A percentile compares a stretch with the other conserved stretches of the same genome.
These are phyloP conservation scores for Sporothrix pallida DNA, from an alignment of 2,329 filamentous ascomycete genomes.

Conservation along the genomic window DNA sequence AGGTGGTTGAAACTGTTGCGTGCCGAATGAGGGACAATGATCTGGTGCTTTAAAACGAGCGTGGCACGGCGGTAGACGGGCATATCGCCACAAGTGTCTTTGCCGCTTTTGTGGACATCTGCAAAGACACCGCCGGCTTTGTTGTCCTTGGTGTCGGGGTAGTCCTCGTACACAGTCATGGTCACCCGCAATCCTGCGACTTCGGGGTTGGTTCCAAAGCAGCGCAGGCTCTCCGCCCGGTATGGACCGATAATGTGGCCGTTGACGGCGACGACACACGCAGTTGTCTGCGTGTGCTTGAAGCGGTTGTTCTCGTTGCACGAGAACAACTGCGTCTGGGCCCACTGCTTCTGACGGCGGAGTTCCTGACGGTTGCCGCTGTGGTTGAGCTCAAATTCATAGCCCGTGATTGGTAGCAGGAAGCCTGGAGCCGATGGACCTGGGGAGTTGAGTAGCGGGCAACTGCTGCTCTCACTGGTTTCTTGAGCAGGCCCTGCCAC, in stretches of 20 bases:
- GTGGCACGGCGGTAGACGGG: slow-evolving; percentile 27
- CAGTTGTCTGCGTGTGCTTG: slow-evolving; percentile 38
- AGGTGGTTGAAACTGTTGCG: not conserved
- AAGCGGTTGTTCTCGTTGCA: slow-evolving; percentile 39
- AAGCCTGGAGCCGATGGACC: slow-evolving; percentile 29
- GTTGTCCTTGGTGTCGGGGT: not conserved
- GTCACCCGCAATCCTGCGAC: slow-evolving; percentile 37
- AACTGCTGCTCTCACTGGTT: not conserved
- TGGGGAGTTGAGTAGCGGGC: not conserved
- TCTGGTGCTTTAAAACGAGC: slow-evolving; percentile 36
- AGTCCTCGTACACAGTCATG: slow-evolving; percentile 35
- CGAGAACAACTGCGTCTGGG: slow-evolving; percentile 34
- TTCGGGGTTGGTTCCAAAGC: slow-evolving; percentile 37
- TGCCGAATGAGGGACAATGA: slow-evolving; percentile 31
- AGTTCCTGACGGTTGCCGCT: slow-evolving; percentile 36
- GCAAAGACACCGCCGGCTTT: not conserved
- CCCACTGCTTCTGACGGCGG: slow-evolving; percentile 36
- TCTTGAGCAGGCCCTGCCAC: too few relatives aligned
- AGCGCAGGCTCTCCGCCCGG: slow-evolving; percentile 35
- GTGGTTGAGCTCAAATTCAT: slow-evolving; percentile 39
- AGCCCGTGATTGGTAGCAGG: slow-evolving; percentile 32
- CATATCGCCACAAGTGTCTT: not conserved
- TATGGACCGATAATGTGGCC: slow-evolving; percentile 35
- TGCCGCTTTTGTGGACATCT: too few relatives aligned
- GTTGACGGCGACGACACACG: slow-evolving; percentile 37